phyloP scores from a whole-genome alignment of 2,329 filamentous ascomycete genomes.

The Scytalidium lignicola region DNA sequence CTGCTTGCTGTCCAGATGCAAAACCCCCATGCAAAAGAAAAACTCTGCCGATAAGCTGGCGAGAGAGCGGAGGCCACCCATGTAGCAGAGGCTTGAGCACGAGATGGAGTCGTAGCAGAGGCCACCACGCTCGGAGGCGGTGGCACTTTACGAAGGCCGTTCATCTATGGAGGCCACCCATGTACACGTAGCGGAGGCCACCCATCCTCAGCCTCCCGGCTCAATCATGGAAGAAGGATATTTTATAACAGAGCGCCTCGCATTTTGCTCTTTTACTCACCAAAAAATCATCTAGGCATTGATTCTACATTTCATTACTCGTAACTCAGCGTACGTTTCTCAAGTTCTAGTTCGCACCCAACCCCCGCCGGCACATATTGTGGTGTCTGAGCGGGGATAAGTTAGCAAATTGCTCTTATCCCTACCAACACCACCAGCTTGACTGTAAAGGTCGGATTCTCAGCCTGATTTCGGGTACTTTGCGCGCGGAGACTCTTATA shows the following conservation, averaged over 20 bases:
- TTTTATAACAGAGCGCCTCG: neutral
- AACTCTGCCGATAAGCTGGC: too few relatives aligned
- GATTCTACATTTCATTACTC: neutral
- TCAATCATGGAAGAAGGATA: neutral
- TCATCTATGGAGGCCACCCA: neutral
- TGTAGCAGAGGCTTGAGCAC: too few relatives aligned
- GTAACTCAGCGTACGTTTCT: neutral
- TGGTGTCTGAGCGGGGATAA: too few relatives aligned
- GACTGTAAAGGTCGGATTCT: neutral
- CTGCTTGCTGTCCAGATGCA: too few relatives aligned
- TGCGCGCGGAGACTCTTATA: conserved; percentile 6
- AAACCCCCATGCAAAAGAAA: too few relatives aligned
- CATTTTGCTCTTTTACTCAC: neutral
- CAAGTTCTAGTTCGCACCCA: neutral
- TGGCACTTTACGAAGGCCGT: too few relatives aligned
- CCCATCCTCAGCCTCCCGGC: neutral
- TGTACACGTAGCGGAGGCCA: neutral
- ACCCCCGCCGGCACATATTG: neutral
- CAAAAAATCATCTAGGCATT: neutral
- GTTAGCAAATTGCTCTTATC: neutral
- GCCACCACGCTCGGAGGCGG: too few relatives aligned
- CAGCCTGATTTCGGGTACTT: neutral
- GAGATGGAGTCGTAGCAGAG: too few relatives aligned
- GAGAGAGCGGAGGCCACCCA: too few relatives aligned
- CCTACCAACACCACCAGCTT: neutral